Conservation (phyloP, 1,284 basidiomycete genomes). For the Tetrapyrgos nigripes region DNA sequence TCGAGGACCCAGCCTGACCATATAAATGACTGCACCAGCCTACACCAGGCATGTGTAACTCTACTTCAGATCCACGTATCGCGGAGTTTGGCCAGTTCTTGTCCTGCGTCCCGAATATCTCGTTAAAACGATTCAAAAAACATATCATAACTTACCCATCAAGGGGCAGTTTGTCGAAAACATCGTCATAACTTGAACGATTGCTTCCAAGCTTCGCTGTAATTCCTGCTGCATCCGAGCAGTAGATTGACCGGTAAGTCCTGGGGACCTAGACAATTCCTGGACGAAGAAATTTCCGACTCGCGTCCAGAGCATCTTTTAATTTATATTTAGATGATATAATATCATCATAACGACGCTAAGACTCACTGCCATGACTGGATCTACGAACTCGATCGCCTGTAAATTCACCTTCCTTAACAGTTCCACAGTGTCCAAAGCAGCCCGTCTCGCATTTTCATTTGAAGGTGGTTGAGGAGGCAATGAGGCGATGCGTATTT, state of each 20-base stretch:
- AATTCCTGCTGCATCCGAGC: neutral
- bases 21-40: too few species aligned
- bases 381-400: slow-evolving; percentile 5
- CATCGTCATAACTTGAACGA: neutral
- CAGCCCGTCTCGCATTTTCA: neutral
- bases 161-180: neutral
- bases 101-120: too few species aligned
- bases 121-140: too few species aligned
- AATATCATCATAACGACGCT: too few species aligned
- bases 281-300: neutral
- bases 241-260: too few species aligned
- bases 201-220: neutral
- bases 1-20: too few species aligned
- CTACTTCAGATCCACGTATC: too few species aligned
- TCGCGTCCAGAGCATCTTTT: neutral
- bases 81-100: too few species aligned
- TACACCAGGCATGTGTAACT: too few species aligned
- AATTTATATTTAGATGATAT: neutral
- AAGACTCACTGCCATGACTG: slow-evolving; percentile 13
- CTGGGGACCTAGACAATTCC: too few species aligned
- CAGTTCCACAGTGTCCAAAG: neutral
- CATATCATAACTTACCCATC: neutral
- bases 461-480: neutral
- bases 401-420: neutral
- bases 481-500: slow-evolving; percentile 7